Conservation (phyloP, 768 basidiomycete species). For the Auriscalpium microsporum region DNA sequence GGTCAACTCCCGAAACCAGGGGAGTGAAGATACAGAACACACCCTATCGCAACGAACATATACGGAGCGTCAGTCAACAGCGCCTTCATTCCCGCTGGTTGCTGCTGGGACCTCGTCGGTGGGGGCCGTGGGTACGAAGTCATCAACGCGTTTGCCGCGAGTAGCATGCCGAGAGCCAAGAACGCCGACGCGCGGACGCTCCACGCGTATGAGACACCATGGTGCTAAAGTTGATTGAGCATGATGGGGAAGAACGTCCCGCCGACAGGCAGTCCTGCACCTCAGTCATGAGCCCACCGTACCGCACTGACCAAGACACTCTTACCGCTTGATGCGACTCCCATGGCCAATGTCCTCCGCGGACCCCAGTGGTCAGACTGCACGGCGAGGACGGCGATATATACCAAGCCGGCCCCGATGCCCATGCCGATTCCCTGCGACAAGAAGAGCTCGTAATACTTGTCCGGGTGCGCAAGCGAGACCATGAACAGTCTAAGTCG, state of each 20-base stretch:
- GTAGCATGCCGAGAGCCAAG: constrained; percentile 14
- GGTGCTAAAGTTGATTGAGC: constrained; percentile 21
- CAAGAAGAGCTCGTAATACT: constrained; percentile 43
- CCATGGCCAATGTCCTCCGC: constrained; percentile 27
- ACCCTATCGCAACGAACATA: constrained; percentile 13
- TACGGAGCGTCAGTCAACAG: constrained; percentile 16
- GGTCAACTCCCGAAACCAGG: neutral
- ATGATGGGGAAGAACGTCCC: constrained; percentile 29
- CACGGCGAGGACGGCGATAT: constrained; percentile 37
- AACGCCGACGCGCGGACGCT: constrained; percentile 28
- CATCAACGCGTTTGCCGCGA: constrained; percentile 17
- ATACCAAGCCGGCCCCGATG: constrained; percentile 35
- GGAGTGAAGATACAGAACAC: neutral
- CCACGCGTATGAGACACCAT: constrained; percentile 31
- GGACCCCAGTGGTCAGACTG: constrained; percentile 37
- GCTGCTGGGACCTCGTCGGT: neutral
- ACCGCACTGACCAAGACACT: constrained; percentile 15
- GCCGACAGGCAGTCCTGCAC: constrained; percentile 24
- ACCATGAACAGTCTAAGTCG: constrained; percentile 19
- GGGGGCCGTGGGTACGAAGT: constrained; percentile 7
- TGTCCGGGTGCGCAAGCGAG: constrained; percentile 23
- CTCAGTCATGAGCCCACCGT: neutral
- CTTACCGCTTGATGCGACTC: constrained; percentile 22
- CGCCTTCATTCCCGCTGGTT: constrained; percentile 1
- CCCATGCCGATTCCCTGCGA: constrained; percentile 46